Base-by-base conservation (phyloP, 2,329 filamentous ascomycete species). In the Ceratocystis albifundus region DNA sequence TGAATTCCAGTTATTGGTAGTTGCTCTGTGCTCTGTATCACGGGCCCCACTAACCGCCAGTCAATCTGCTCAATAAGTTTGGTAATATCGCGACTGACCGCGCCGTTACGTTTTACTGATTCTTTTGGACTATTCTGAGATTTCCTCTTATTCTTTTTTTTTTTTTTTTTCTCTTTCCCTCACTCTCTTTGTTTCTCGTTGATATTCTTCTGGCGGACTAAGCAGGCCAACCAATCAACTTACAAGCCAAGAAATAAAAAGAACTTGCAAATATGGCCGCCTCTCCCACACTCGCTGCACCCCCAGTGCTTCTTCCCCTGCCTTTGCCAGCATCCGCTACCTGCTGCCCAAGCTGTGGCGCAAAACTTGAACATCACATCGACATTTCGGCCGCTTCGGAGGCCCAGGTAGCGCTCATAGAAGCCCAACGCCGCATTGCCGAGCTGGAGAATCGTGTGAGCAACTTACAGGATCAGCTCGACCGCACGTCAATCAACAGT, bases 361-460 rank as follows among this genome's bases (percentile, higher is more conserved):
- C 74, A 70, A 72, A 74, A 62, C 72, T 80, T 57, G 72, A 73
- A 50, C 67, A 74, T 62, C 66, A 72, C 66, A 67, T 67, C 28
- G 66, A 67, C 25, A 67, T 67, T 28, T 65, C 66, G 7, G 66
- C 66, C 64, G 71, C 69, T 59, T 71, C 70, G 12, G 66, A 65
- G 30, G 66, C 66, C 55, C 66, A 68, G 53, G 63, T 65, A 6
- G 63, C 66, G 20, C 66, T 68, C 17, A 25, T 68, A 28, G 76
- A 77, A 65, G 80, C 84, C 66, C 82, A 85, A 73, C 77, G 80
- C 68, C 80, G 84, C 72, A 86, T 89, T 71, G 77, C 80, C 69
- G 86, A 90, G 71, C 80, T 93, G 57, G 84, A 91, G 74, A 80
- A 82, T 45, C 88, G 91, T 72, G 84, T 92, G 65, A 80, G 82